phyloP scores from a whole-genome alignment of 345 rosid species.

The Linum tenue region DNA sequence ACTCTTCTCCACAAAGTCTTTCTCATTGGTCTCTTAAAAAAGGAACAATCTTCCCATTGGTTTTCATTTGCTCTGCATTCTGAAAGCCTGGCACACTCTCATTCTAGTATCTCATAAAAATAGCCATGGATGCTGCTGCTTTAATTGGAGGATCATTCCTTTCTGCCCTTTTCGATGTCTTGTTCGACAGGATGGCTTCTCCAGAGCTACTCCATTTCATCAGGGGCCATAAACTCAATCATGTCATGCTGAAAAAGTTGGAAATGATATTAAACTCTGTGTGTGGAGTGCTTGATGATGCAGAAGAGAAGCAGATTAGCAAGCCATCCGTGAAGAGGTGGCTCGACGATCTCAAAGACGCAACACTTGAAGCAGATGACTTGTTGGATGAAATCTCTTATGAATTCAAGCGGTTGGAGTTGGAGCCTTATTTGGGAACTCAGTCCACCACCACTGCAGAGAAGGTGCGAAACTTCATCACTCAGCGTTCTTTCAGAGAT shows the following conservation, averaged over 20 bases:
- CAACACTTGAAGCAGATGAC: neutral
- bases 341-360: neutral
- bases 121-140: neutral
- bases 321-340: neutral
- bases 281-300: neutral
- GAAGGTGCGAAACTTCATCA: neutral
- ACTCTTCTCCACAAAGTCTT: neutral
- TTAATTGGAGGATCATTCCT: conserved; percentile 1
- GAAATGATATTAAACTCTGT: neutral
- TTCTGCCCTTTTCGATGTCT: neutral
- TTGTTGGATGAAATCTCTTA: neutral
- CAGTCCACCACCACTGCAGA: neutral
- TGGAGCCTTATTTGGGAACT: neutral
- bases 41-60: neutral
- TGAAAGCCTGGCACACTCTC: neutral
- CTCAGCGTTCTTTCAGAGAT: neutral
- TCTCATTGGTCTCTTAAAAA: neutral
- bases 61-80: neutral
- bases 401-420: neutral
- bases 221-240: neutral
- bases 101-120: neutral
- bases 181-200: conserved; percentile 4
- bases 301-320: neutral
- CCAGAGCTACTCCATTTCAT: neutral
- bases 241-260: neutral